phyloP scores from a whole-genome alignment of 495 filamentous ascomycete species.

The Aspergillus heteromorphus region DNA sequence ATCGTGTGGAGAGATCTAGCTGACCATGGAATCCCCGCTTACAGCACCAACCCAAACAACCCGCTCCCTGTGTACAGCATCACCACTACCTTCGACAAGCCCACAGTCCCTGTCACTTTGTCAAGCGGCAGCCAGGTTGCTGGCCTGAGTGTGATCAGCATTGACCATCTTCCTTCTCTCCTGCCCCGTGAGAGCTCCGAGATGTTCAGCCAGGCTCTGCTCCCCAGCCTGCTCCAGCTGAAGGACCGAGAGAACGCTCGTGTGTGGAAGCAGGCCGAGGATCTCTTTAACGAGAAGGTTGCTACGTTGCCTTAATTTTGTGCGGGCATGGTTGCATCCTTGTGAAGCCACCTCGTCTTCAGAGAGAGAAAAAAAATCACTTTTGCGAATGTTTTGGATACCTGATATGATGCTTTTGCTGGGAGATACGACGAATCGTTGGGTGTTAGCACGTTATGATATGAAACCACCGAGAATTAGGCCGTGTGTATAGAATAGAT shows the following conservation, averaged over 20 bases:
- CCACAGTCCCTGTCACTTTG: slow-evolving; percentile 66
- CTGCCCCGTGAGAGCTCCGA: slow-evolving; percentile 84
- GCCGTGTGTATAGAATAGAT: neutral
- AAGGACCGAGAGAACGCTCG: slow-evolving; percentile 65
- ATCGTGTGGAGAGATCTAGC: neutral
- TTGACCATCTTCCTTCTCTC: slow-evolving; percentile 86
- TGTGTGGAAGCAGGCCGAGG: slow-evolving; percentile 81
- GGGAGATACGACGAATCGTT: neutral
- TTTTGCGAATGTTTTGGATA: neutral
- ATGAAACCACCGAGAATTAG: neutral
- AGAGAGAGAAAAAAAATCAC: neutral
- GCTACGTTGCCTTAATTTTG: slow-evolving; percentile 54
- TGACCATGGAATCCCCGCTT: neutral
- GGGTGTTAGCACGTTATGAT: neutral
- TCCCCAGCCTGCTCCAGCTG: slow-evolving; percentile 73
- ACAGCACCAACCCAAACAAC: slow-evolving; percentile 64
- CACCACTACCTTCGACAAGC: slow-evolving; percentile 75
- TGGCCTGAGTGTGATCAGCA: slow-evolving; percentile 72
- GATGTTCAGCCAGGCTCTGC: slow-evolving; percentile 72
- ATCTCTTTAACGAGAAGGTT: slow-evolving; percentile 82
- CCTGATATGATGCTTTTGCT: neutral
- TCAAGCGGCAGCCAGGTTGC: slow-evolving; percentile 47
- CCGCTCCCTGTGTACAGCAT: slow-evolving; percentile 81
- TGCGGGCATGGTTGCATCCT: neutral
- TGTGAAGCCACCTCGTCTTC: neutral